Percentiles rank a stretch among this genome's conserved stretches.
Conservation (phyloP, 148 eudicot species). For the Rhododendron mucronatum region DNA sequence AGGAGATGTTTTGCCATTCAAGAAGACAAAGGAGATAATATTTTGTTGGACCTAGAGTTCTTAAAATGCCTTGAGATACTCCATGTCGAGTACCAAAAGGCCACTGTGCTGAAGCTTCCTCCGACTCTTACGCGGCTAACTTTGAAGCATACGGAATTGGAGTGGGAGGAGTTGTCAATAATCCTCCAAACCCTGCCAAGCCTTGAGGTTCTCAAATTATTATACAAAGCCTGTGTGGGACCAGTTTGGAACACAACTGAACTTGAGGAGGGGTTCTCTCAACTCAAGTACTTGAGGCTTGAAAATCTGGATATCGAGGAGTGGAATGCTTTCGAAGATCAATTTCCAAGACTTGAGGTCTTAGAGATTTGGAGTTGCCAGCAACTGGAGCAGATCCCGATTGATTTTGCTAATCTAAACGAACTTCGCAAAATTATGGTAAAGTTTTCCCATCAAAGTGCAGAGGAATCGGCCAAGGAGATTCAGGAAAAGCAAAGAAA, state of each 20-base stretch:
- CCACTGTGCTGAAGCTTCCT: neutral
- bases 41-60: neutral
- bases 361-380: rapidly evolving
- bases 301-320: neutral
- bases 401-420: neutral
- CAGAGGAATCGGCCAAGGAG: neutral
- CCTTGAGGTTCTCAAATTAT: neutral
- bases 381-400: neutral
- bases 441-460: rapidly evolving
- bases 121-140: neutral
- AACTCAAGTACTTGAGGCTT: neutral
- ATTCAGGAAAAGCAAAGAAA: neutral
- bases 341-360: neutral
- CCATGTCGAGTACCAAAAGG: too few relatives aligned
- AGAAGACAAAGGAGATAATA: neutral
- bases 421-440: neutral
- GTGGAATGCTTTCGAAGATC: neutral
- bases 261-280: neutral
- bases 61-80: neutral
- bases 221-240: neutral
- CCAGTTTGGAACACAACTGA: neutral
- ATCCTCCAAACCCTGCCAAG: neutral
- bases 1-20: too few relatives aligned
- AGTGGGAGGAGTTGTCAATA: neutral
- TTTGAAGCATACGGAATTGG: rapidly evolving